phyloP scores from a whole-genome alignment of 2,329 filamentous ascomycete species.

The Cryphonectria parasitica region DNA sequence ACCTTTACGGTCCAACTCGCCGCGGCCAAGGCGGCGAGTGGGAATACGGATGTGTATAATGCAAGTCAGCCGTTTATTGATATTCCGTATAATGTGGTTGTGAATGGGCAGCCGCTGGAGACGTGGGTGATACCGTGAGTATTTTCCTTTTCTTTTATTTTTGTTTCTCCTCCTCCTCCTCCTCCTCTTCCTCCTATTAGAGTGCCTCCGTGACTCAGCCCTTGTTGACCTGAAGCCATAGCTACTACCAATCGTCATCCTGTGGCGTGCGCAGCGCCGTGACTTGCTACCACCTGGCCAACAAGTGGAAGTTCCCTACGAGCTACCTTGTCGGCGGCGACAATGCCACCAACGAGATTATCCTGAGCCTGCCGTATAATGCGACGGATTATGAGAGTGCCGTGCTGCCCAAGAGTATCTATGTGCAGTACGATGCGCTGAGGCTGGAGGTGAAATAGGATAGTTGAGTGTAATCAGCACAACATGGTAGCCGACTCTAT shows the following conservation, averaged over 20 bases:
- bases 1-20: slow-evolving; percentile 67
- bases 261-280: slow-evolving; percentile 65
- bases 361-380: slow-evolving; percentile 62
- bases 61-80: slow-evolving; percentile 56
- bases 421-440: slow-evolving; percentile 69
- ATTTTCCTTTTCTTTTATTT: background rate
- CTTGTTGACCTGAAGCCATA: slow-evolving; percentile 28
- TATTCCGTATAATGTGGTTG: slow-evolving; percentile 50
- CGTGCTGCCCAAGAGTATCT: slow-evolving; percentile 56
- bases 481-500: too few relatives aligned
- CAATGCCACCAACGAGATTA: slow-evolving; percentile 51
- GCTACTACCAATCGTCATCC: slow-evolving; percentile 59
- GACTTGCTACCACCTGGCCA: slow-evolving; percentile 63
- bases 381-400: slow-evolving; percentile 63
- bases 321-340: slow-evolving; percentile 51
- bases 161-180: background rate
- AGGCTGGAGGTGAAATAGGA: slow-evolving; percentile 56
- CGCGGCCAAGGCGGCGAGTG: slow-evolving; percentile 63
- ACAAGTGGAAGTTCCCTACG: slow-evolving; percentile 63
- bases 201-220: too few relatives aligned
- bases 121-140: slow-evolving; percentile 60
- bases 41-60: slow-evolving; percentile 64
- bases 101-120: slow-evolving; percentile 48
- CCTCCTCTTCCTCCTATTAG: background rate
- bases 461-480: too few relatives aligned